A percentile compares a stretch with the other conserved stretches of the same genome.
Evolutionary conservation across 441 rosid genomes (phyloP).

Genomic region (Populus hybrid): DNA sequence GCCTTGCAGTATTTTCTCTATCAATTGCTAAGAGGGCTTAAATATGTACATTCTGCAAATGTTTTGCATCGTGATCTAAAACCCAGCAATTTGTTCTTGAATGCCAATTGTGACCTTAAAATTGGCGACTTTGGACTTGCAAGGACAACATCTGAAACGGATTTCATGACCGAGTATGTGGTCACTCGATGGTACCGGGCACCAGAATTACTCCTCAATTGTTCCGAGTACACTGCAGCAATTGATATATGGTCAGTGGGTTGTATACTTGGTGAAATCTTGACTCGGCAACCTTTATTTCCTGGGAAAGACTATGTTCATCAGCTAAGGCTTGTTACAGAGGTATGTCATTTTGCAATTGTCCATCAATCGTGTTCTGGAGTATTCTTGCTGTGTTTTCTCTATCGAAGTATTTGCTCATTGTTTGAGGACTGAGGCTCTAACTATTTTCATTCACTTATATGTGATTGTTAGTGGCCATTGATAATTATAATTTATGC

Average conservation of each 20-base stretch:
- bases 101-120: no score
- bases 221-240: no score
- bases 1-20: slow-evolving; percentile 83
- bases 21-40: slow-evolving; percentile 88
- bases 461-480: not conserved
- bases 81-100: no score
- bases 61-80: no score
- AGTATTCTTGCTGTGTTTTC: not conserved
- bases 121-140: no score
- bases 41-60: slow-evolving; percentile 79
- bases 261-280: slow-evolving; percentile 87
- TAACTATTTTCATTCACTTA: not conserved
- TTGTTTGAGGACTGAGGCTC: slow-evolving; percentile 1
- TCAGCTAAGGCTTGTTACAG: slow-evolving; percentile 85
- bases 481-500: not conserved
- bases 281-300: slow-evolving; percentile 75
- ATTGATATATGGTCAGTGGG: slow-evolving; percentile 75
- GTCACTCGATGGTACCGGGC: no score
- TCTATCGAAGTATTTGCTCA: not conserved
- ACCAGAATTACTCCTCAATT: no score
- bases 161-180: no score
- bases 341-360: slow-evolving; percentile 45
- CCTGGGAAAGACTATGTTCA: slow-evolving; percentile 97
- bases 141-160: no score
- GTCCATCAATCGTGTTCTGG: not conserved